Percentiles rank a stretch among this genome's conserved stretches.
Evolutionary conservation across 441 rosid genomes (phyloP).

Genomic region (Pelargonium cotyledonis): DNA sequence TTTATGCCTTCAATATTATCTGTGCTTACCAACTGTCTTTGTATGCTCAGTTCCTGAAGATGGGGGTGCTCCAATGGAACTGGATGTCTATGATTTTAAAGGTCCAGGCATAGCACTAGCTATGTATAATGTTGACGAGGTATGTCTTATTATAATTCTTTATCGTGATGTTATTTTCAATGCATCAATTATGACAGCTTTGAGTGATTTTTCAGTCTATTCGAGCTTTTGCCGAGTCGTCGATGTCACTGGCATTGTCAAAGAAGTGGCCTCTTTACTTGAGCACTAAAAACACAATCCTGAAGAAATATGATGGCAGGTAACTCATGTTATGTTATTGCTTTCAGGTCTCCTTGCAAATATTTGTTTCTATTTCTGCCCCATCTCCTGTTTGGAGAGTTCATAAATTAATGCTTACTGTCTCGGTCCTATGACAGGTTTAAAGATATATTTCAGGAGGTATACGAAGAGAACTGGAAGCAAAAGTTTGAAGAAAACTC

Average conservation of each 20-base stretch:
- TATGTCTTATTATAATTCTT: constrained; percentile 21
- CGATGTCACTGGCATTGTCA: constrained; percentile 68
- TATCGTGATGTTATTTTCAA: neutral
- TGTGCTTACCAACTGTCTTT: constrained; percentile 9
- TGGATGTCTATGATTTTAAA: constrained; percentile 71
- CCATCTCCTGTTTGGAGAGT: neutral
- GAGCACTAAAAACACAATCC: constrained; percentile 92
- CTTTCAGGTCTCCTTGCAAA: constrained; percentile 7
- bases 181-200: neutral
- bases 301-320: constrained; percentile 98
- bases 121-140: constrained; percentile 96
- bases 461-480: constrained; percentile 85
- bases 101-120: constrained; percentile 96
- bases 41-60: constrained; percentile 54
- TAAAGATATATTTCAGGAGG: constrained; percentile 91
- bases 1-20: constrained; percentile 6
- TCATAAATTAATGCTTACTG: constrained; percentile 17
- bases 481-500: constrained; percentile 78
- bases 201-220: constrained; percentile 49
- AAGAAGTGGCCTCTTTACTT: constrained; percentile 94
- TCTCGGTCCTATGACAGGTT: constrained; percentile 44
- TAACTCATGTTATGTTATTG: constrained; percentile 23
- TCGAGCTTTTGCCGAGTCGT: constrained; percentile 86
- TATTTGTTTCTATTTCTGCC: neutral
- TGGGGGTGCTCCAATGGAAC: constrained; percentile 51